Conservation (phyloP, 1,284 basidiomycete genomes). For the Pseudozyma thailandica region DNA sequence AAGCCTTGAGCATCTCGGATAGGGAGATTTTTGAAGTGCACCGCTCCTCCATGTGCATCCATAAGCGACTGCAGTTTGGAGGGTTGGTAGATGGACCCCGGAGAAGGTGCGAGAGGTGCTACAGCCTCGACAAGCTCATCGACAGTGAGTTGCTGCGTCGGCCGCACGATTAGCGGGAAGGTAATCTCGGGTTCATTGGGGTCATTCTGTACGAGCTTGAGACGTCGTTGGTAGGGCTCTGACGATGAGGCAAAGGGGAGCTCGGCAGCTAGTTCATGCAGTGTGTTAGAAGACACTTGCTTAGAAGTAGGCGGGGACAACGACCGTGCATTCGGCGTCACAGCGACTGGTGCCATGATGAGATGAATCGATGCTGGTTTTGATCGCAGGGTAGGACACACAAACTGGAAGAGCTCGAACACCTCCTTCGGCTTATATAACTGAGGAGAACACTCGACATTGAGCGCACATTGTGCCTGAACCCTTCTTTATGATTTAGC, state of each 20-base stretch:
- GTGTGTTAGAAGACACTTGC: conserved; percentile 4
- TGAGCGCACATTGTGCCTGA: too few relatives aligned
- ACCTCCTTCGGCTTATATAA: too few relatives aligned
- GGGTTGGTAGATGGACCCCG: conserved; percentile 8
- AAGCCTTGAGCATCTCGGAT: conserved; percentile 44
- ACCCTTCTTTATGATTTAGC: too few relatives aligned
- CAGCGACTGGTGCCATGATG: conserved; percentile 31
- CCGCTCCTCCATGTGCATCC: conserved; percentile 36
- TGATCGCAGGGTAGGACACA: not conserved
- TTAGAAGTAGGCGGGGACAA: conserved; percentile 1
- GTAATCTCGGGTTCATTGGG: conserved; percentile 22
- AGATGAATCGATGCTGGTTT: too few relatives aligned
- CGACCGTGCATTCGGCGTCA: conserved; percentile 3
- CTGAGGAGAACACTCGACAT: too few relatives aligned
- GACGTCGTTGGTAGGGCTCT: conserved; percentile 31
- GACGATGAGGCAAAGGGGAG: conserved; percentile 13
- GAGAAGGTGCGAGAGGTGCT: conserved; percentile 12
- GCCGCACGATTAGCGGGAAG: conserved; percentile 24
- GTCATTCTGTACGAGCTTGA: conserved; percentile 26
- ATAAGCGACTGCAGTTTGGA: conserved; percentile 28
- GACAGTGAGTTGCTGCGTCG: conserved; percentile 6
- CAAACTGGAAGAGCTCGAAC: not conserved
- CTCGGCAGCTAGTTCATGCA: not conserved
- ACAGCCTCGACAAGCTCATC: conserved; percentile 16
- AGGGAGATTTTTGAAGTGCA: conserved; percentile 42